These are phyloP conservation scores for Colletotrichum sp. DNA, from an alignment of 2,329 filamentous ascomycete species.

Conservation along the genomic window DNA sequence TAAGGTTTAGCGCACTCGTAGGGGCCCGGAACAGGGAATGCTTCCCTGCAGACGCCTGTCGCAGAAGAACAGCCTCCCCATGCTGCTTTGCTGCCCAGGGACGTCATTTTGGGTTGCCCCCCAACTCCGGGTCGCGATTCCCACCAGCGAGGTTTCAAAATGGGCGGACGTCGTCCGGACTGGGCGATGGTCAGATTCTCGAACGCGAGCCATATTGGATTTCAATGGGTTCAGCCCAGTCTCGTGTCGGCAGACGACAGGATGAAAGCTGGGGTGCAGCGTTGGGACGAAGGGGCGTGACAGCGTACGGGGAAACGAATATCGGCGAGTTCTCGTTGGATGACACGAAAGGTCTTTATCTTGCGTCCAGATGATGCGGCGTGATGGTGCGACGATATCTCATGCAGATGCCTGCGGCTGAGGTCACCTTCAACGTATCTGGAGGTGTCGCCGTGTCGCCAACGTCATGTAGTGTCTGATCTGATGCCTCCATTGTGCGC, in stretches of 20 bases:
- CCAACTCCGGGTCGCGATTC: slow-evolving; percentile 5
- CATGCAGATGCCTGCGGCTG: background rate
- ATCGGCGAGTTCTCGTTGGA: background rate
- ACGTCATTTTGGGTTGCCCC: slow-evolving; percentile 6
- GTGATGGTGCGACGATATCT: background rate
- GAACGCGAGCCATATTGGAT: background rate
- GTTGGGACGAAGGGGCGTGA: background rate
- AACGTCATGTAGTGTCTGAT: background rate
- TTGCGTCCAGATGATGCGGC: background rate
- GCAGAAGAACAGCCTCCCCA: background rate
- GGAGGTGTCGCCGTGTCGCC: background rate
- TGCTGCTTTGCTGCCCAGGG: background rate
- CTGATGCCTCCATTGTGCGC: background rate
- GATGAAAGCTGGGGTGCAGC: background rate
- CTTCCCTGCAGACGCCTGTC: background rate
- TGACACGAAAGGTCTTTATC: background rate
- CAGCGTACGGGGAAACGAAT: background rate
- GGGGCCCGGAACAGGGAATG: slow-evolving; percentile 7
- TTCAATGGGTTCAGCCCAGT: background rate
- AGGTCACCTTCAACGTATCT: background rate
- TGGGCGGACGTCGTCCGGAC: slow-evolving; percentile 4
- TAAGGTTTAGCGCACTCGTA: slow-evolving; percentile 10
- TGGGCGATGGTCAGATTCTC: background rate
- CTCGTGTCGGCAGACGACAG: background rate
- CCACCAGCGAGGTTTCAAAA: slow-evolving; percentile 3